Evolutionary conservation across 1,284 basidiomycete species (phyloP), one percentile per base, ranked within the genome.

Genomic region (Amylostereum areolatum): DNA sequence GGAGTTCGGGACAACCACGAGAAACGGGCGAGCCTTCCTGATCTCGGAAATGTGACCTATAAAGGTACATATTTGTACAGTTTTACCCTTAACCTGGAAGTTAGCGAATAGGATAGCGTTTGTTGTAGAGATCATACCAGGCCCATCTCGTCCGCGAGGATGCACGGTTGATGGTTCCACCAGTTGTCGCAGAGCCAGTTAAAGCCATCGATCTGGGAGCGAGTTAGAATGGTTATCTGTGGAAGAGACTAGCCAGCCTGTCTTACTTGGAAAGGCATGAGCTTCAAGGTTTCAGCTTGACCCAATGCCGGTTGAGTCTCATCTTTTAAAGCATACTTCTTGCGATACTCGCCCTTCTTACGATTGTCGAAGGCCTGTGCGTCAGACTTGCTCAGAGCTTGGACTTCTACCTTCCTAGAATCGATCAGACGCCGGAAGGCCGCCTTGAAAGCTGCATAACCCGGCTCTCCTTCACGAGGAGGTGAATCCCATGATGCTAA

Each of bases 131-230:
- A 33, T 66, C 80, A 52, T 65, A 89, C 89, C 57, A 95, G 67
- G 47, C 92, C 94, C 96, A 99, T 98, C 68, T 98, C 96, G 62
- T 99, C 96, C 2, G 95, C 94, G n/a, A 98, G 77, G 56, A 97
- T 98, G 57, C 89, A 94, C 35, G 86, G 83, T 55, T 94, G 91
- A 41, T 78, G 75, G 56, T 82, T 85, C 80, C 85, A 91, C 88
- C 93, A 94, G 58, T 96, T 94, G 59, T 85, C 79, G 53, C 83
- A 82, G 30, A 97, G 74, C 93, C 95, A 97, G 55, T 95, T 95
- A 54, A 97, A 83, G 4, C 96, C 95, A 46, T 93, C 85, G 27
- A 96, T 76, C 84, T 95, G 62, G 27, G 55, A 55, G 18, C 2
- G 32, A 3, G 4, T 35, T 27, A 33, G 43, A 10, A 53, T 47